Evolutionary conservation across 1,284 basidiomycete genomes (phyloP), one percentile per base, ranked within the genome.

Genomic region (Ceratobasidium sp.): DNA sequence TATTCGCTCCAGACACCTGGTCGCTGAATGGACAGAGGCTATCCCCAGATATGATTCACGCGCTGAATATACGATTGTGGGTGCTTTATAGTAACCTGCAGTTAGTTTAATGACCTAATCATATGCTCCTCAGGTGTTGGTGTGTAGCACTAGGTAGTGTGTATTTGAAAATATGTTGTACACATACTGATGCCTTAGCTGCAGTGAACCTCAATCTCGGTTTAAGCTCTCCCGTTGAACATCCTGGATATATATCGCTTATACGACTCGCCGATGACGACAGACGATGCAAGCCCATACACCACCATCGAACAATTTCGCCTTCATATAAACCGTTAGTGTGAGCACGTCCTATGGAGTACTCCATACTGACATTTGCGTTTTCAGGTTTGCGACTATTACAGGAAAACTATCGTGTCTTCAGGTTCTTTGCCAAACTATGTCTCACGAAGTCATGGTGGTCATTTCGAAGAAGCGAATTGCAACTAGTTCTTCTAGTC

Each of bases 1-100:
- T 6, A 15, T 64, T 48, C 24, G 8, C 15, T 24, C 24, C 7
- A 45, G 44, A 48, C 22, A n/a, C 2, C 19, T n/a, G 62, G 44
- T 17, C 15, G 19, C 24, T 45, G 6, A 44, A 11, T 64, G 36
- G 62, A 14, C 17, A 47, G 19, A 36, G 17, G 27, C 24, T 45
- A 36, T 11, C 27, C 22, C 17, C 36, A 22, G 19, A 7, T 47
- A 29, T 48, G 29, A 45, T 64, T 2, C 33, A 64, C 27, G 15
- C 22, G 17, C 44, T 64, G 2, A 64, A 64, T 29, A 22, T 64
- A 14, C 62, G 62, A 14, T 19, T 64, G 62, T 64, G 24, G 17
- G 62, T 64, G 24, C 17, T 45, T 48, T n/a, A n/a, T 27, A 8
- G 3, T 19, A 9, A 7, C 14, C 29, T 29, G 24, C n/a, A n/a